Evolutionary conservation across 2,329 filamentous ascomycete species (phyloP), one percentile per base, ranked within the genome.

Genomic region (Pyrenophora graminea): DNA sequence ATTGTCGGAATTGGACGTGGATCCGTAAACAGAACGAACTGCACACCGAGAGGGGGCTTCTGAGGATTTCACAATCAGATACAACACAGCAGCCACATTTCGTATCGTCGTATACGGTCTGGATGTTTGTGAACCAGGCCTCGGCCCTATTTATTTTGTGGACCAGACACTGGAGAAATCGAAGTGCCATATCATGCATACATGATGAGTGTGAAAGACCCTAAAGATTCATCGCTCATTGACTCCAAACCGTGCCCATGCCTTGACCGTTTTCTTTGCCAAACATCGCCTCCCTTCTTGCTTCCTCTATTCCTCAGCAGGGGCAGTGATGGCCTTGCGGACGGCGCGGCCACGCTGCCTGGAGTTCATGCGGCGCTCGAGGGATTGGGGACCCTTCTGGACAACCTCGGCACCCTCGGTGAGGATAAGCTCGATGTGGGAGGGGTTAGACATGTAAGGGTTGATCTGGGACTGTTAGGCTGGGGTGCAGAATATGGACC

Each of bases 401-500:
- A 99, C 91, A 71, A 89, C 86, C 86, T 99, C 95, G 76, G 95
- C 89, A 73, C 85, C 91, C 86, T 99, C 95, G 76, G 93, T 96
- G 72, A 99, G 87, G 86, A 99, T 99, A 74, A 99, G 84, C 85
- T 99, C 95, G 80, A 99, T 96, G 88, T 99, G 94, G 90, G 93
- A 99, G 70, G 94, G 94, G 88, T 96, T 96, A 70, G 92, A 97
- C 95, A 99, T 97, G 87, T 97, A 99, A 63, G 94, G 94, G 88
- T 99, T 99, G 85, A 99, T 99, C 92, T 97, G 58, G 57, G 25
- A 41, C 41, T 50, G 41, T 65, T 58, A 58, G 57, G 31, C 13
- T 40, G 58, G 21, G 27, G 18, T 34, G 13, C 39, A 12, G 4
- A 34, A 32, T 37, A n/a, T 33, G 10, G n/a, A 13, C 23, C 37